Conservation (phyloP, 2,329 filamentous ascomycete genomes). For the Phialophora chinensis region DNA sequence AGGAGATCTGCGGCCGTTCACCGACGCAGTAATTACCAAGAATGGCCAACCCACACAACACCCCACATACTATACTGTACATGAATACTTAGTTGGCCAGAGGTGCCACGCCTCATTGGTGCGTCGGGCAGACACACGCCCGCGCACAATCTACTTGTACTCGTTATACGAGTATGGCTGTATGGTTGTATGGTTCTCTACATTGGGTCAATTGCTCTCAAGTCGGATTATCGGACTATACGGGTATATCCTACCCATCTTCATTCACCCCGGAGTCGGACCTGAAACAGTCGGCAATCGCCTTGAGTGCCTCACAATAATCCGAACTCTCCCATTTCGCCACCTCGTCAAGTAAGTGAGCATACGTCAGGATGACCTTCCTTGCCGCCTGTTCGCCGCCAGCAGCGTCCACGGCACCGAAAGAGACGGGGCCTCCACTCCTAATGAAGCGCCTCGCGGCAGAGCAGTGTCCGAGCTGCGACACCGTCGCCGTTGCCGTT, state of each 20-base stretch:
- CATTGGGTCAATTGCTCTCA: too few species aligned
- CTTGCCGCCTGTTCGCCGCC: constrained; percentile 1
- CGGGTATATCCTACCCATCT: too few species aligned
- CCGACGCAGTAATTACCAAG: background rate
- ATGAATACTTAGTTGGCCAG: background rate
- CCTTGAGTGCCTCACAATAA: constrained; percentile 4
- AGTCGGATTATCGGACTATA: too few species aligned
- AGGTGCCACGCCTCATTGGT: background rate
- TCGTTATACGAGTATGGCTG: background rate
- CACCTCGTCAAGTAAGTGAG: constrained; percentile 21
- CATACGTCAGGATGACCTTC: constrained; percentile 17
- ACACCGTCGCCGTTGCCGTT: too few species aligned
- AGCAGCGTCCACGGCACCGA: constrained; percentile 4
- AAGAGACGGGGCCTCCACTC: constrained; percentile 2
- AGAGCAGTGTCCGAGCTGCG: background rate
- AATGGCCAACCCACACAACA: background rate
- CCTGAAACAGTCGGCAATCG: constrained; percentile 17
- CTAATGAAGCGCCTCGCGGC: constrained; percentile 7
- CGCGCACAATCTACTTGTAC: background rate
- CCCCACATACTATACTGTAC: background rate
- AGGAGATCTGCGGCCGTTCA: background rate
- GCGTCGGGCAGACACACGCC: too few species aligned
- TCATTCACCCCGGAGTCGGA: background rate
- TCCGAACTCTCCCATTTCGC: constrained; percentile 9
- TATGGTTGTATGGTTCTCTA: too few species aligned